These are phyloP conservation scores for Dendrobium officinale DNA, from an alignment of 106 monocot genomes.

Conservation along the genomic window DNA sequence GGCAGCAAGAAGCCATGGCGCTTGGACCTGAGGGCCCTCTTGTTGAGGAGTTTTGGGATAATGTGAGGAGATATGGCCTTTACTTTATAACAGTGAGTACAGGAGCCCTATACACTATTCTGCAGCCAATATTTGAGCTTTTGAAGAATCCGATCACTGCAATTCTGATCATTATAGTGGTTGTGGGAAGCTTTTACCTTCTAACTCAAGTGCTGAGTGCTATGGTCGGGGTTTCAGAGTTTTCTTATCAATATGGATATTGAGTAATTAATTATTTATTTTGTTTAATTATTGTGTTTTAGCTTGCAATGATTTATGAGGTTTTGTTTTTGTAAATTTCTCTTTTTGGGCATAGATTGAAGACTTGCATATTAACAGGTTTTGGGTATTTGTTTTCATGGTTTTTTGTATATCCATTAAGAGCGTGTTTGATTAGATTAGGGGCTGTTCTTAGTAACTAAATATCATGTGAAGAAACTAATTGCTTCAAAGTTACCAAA, in stretches of 20 bases:
- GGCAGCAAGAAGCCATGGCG: constrained; percentile 37
- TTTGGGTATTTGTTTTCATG: too few species aligned
- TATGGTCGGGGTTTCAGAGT: constrained; percentile 82
- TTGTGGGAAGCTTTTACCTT: constrained; percentile 52
- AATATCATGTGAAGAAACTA: too few species aligned
- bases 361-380: too few species aligned
- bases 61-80: constrained; percentile 85
- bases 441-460: too few species aligned
- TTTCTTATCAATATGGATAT: constrained; percentile 58
- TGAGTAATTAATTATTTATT: neutral
- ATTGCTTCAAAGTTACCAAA: too few species aligned
- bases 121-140: constrained; percentile 65
- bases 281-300: too few species aligned
- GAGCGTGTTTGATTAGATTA: too few species aligned
- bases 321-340: too few species aligned
- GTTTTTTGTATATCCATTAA: too few species aligned
- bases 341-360: too few species aligned
- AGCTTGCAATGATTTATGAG: too few species aligned
- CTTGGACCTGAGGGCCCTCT: constrained; percentile 85
- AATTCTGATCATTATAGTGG: constrained; percentile 45
- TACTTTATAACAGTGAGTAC: constrained; percentile 84
- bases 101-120: constrained; percentile 55
- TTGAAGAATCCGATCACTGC: constrained; percentile 86
- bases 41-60: constrained; percentile 96
- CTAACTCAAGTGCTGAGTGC: constrained; percentile 65